A percentile compares a stretch with the other conserved stretches of the same genome.
Conservation (phyloP, 495 filamentous ascomycete species). For the Beverwykella pulmonaria region DNA sequence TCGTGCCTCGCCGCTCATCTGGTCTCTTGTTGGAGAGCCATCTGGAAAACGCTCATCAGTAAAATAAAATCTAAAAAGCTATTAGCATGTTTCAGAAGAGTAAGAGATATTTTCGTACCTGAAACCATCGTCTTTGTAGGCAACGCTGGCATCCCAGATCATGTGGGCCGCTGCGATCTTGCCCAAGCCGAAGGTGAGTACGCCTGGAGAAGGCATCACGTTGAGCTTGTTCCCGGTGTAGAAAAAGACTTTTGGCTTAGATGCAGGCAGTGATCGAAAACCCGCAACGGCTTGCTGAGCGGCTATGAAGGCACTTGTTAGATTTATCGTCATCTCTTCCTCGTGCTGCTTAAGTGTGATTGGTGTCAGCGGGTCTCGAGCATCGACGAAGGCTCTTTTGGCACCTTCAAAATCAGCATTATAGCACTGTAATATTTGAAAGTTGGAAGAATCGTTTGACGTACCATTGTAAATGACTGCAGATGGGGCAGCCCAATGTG, state of each 20-base stretch:
- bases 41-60: conserved; percentile 52
- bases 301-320: conserved; percentile 50
- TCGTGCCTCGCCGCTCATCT: conserved; percentile 49
- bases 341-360: too few species aligned
- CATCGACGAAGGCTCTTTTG: too few species aligned
- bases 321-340: conserved; percentile 52
- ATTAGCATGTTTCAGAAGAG: background rate
- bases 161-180: conserved; percentile 54
- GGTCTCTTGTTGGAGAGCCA: conserved; percentile 41
- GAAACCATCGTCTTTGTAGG: conserved; percentile 51
- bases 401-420: too few species aligned
- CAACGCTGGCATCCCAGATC: conserved; percentile 47
- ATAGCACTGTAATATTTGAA: too few species aligned
- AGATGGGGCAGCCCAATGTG: conserved; percentile 47
- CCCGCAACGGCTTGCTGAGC: conserved; percentile 50
- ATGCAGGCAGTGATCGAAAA: conserved; percentile 47
- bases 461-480: conserved; percentile 58
- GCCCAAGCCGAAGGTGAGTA: conserved; percentile 50
- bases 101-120: conserved; percentile 48
- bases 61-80: conserved; percentile 53
- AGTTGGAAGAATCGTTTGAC: too few species aligned
- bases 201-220: conserved; percentile 35
- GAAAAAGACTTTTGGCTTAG: conserved; percentile 51
- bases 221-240: conserved; percentile 56
- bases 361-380: too few species aligned